Evolutionary conservation across 306 rosid genomes (phyloP).

Genomic region (Sicyos baderoa): DNA sequence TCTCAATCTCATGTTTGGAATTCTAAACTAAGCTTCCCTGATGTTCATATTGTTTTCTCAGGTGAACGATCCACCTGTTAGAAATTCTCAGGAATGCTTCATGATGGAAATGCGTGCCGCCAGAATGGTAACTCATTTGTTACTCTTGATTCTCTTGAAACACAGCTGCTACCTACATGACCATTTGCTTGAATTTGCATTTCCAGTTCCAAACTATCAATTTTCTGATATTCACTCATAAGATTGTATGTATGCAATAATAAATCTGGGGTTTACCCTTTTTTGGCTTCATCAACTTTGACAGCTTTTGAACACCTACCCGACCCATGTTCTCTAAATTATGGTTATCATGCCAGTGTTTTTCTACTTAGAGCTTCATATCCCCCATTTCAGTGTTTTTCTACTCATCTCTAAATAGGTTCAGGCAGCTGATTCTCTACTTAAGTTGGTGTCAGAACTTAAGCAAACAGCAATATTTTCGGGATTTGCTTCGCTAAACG

Average conservation of each 20-base stretch:
- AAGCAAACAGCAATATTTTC: constrained; percentile 92
- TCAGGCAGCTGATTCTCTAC: constrained; percentile 77
- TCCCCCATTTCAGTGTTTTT: too few relatives aligned
- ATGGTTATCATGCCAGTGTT: neutral
- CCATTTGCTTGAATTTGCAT: neutral
- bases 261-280: neutral
- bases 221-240: neutral
- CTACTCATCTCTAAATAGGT: constrained; percentile 29
- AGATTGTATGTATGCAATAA: neutral
- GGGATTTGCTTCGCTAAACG: constrained; percentile 86
- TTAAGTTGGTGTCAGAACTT: constrained; percentile 71
- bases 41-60: constrained; percentile 17
- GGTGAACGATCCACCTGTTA: constrained; percentile 81
- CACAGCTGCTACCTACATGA: neutral
- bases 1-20: neutral
- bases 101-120: constrained; percentile 94
- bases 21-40: neutral
- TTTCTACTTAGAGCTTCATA: neutral
- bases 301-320: neutral
- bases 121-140: constrained; percentile 44
- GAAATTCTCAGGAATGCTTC: constrained; percentile 83
- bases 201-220: neutral
- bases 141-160: neutral
- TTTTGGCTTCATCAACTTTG: neutral
- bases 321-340: neutral